Evolutionary conservation across 1,284 basidiomycete genomes (phyloP).

Genomic region (Fistulina hepatica): DNA sequence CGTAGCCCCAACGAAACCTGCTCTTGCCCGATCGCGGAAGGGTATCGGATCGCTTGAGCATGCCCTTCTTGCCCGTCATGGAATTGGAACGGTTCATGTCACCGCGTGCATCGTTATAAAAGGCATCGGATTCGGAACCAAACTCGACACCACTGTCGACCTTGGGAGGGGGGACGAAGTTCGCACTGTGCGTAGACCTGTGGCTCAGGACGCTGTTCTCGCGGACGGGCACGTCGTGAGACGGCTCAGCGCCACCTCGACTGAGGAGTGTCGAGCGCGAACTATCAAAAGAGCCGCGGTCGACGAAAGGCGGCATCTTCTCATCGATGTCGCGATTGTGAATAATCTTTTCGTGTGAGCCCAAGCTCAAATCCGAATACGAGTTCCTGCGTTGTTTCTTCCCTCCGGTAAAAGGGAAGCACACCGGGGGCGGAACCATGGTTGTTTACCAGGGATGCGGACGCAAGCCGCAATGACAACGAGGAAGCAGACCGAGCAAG

Average conservation of each 20-base stretch:
- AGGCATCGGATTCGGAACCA: too few species aligned
- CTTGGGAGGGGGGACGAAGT: too few species aligned
- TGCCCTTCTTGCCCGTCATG: conserved; percentile 30
- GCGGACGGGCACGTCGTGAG: conserved; percentile 23
- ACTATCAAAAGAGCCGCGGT: too few species aligned
- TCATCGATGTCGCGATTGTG: too few species aligned
- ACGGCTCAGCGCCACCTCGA: conserved; percentile 22
- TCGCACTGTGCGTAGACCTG: too few species aligned
- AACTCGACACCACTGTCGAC: too few species aligned
- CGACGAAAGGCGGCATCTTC: too few species aligned
- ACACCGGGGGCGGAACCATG: conserved; percentile 49
- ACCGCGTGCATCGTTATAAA: too few species aligned
- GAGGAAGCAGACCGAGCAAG: too few species aligned
- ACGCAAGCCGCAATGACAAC: too few species aligned
- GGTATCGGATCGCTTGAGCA: background rate
- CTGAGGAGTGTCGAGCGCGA: too few species aligned
- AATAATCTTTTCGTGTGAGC: conserved; percentile 13
- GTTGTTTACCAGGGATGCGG: too few species aligned
- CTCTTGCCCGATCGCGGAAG: conserved; percentile 27
- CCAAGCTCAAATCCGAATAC: conserved; percentile 1
- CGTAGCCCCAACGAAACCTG: conserved; percentile 48
- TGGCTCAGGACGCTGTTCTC: conserved; percentile 25
- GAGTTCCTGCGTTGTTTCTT: conserved; percentile 28
- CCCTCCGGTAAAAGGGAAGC: conserved; percentile 40
- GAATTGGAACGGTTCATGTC: conserved; percentile 44